Evolutionary conservation across 768 basidiomycete genomes (phyloP), one percentile per base, ranked within the genome.

Genomic region (Mycena sanguinolenta): DNA sequence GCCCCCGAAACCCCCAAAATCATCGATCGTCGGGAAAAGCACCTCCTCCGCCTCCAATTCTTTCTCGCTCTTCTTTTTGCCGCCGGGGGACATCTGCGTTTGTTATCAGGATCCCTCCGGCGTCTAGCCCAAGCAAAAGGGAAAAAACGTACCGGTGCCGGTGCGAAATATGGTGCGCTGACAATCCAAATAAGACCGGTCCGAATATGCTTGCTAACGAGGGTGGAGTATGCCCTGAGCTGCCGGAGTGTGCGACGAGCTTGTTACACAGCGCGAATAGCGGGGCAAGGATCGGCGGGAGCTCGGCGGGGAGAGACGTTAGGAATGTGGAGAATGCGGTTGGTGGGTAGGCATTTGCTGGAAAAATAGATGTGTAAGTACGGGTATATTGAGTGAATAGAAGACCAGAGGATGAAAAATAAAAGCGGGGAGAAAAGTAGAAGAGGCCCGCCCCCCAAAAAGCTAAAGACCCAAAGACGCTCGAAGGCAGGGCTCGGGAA

Each of bases 151-250:
- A 50, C 23, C 23, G 49, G 49, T 25, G 46, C 23, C 23, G 25
- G 23, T n/a, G n/a, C n/a, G n/a, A n/a, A n/a, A n/a, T 25, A 16
- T 19, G 12, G 4, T 23, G 1, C 25, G n/a, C 25, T 13, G 49
- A 25, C 10, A 50, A 16, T 12, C 49, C 49, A 50, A 50, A 50
- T 2, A 50, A 14, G 5, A 25, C 8, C 49, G 23, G 17, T 12
- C 23, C 49, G 0, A 50, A 12, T n/a, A 50, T 25, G 49, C 49
- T 19, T 25, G 49, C 49, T 23, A 50, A 25, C 5, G 23, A 25
- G 23, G 94, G 93, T 0, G 96, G 96, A 0, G 96, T 97, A 74
- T 97, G 93, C 2, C 97, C 97, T 16, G 95, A 96, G 10, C 88
- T 86, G 23, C 92, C 87, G 32, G 93, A 92, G 78, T 98, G 91